Evolutionary conservation across 768 basidiomycete species (phyloP).

Genomic region (Tephrocybe sp.): DNA sequence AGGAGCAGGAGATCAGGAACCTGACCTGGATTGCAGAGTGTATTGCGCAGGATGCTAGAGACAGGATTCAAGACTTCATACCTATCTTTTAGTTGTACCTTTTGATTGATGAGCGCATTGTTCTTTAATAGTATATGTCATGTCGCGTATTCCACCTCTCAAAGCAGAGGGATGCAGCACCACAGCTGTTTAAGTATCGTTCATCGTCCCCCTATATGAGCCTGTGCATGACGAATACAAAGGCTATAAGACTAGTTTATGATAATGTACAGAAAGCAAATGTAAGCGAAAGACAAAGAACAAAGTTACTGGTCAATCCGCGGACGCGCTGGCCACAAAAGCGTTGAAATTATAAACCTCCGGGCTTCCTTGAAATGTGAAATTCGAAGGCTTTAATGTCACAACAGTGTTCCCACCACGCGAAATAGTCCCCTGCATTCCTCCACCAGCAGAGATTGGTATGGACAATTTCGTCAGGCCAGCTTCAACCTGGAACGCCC

Average conservation of each 20-base stretch:
- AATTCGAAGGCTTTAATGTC: conserved; percentile 46
- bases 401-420: conserved; percentile 50
- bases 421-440: conserved; percentile 46
- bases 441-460: conserved; percentile 50
- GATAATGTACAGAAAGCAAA: too few relatives aligned
- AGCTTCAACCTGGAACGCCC: conserved; percentile 48
- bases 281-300: not conserved
- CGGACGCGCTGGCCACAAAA: conserved; percentile 48
- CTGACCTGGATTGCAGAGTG: conserved; percentile 97
- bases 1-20: conserved; percentile 89
- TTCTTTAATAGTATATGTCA: not conserved
- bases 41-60: conserved; percentile 94
- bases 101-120: not conserved
- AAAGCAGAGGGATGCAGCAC: not conserved
- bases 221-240: too few relatives aligned
- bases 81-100: conserved; percentile 67
- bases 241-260: too few relatives aligned
- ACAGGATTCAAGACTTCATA: conserved; percentile 95
- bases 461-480: conserved; percentile 66
- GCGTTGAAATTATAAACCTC: conserved; percentile 71
- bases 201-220: too few relatives aligned
- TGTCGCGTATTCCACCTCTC: not conserved
- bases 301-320: conserved; percentile 17
- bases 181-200: too few relatives aligned
- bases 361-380: conserved; percentile 56